These are phyloP conservation scores for Isatis lusitanica DNA, from an alignment of 441 rosid genomes.

Conservation along the genomic window DNA sequence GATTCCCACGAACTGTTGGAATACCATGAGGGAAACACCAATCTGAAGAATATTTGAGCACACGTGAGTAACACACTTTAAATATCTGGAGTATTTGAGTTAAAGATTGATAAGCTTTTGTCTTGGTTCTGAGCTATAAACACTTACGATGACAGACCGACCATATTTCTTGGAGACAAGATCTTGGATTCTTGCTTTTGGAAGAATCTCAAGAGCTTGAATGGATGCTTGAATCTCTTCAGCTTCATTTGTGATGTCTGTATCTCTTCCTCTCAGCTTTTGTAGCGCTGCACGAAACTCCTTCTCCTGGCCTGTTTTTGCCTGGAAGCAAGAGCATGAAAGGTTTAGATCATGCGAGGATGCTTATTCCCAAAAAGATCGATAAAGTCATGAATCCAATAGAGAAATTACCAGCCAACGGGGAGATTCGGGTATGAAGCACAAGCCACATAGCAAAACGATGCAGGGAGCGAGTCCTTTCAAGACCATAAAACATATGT, in stretches of 20 bases:
- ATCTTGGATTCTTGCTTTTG: constrained; percentile 60
- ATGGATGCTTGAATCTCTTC: constrained; percentile 65
- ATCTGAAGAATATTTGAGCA: constrained; percentile 45
- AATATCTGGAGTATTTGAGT: background rate
- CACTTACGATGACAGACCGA: constrained; percentile 64
- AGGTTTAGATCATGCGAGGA: background rate
- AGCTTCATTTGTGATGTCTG: constrained; percentile 71
- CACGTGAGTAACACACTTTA: background rate
- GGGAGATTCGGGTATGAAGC: constrained; percentile 83
- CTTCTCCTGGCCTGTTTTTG: constrained; percentile 60
- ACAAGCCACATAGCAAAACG: constrained; percentile 64
- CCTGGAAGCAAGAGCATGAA: constrained; percentile 43
- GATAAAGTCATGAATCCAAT: background rate
- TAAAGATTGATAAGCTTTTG: background rate
- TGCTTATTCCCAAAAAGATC: background rate
- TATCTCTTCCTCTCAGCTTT: constrained; percentile 63
- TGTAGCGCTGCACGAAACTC: constrained; percentile 64
- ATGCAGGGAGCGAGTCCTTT: constrained; percentile 76
- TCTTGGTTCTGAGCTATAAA: constrained; percentile 27
- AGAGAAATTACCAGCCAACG: constrained; percentile 79
- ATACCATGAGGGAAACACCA: constrained; percentile 81
- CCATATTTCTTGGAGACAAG: constrained; percentile 61
- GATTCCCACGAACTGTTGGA: constrained; percentile 83
- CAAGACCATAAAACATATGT: constrained; percentile 32
- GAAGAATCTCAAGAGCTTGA: constrained; percentile 57